These are phyloP conservation scores for Globisporangium sylvaticum DNA, from an alignment of 352 stramenopile genomes.

Conservation along the genomic window DNA sequence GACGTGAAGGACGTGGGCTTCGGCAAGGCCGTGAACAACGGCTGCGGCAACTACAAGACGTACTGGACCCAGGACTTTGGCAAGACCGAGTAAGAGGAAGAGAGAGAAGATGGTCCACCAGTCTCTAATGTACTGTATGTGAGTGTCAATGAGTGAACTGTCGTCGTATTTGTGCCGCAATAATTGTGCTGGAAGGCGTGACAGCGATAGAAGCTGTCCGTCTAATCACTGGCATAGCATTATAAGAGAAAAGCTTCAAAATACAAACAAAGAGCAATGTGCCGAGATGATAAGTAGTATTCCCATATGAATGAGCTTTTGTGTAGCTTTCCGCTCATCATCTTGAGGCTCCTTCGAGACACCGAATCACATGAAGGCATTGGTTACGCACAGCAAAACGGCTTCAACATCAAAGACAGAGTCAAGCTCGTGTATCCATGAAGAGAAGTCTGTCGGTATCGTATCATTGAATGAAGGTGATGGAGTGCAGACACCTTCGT, in stretches of 20 bases:
- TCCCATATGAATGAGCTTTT: no score
- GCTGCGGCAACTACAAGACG: constrained; percentile 11
- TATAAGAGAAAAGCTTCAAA: background rate
- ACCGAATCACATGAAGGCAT: background rate
- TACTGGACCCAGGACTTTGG: constrained; percentile 19
- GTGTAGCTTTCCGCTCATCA: no score
- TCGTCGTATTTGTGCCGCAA: background rate
- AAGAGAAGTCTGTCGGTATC: background rate
- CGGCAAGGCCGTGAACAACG: constrained; percentile 6
- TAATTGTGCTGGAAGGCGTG: background rate
- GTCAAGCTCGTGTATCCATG: background rate
- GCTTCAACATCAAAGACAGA: background rate
- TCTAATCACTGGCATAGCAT: background rate
- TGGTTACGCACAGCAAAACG: background rate
- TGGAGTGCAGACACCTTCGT: background rate
- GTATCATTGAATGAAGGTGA: constrained; percentile 1
- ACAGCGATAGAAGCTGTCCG: background rate
- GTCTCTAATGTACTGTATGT: background rate
- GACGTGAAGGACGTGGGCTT: constrained; percentile 13
- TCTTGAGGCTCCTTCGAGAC: background rate
- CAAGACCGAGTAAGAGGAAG: constrained; percentile 4
- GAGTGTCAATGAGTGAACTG: background rate
- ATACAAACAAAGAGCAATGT: constrained; percentile 5
- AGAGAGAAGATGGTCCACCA: background rate
- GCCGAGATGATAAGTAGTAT: background rate